Conservation (phyloP, 1,284 basidiomycete species). For the Ceratobasidium sp. region DNA sequence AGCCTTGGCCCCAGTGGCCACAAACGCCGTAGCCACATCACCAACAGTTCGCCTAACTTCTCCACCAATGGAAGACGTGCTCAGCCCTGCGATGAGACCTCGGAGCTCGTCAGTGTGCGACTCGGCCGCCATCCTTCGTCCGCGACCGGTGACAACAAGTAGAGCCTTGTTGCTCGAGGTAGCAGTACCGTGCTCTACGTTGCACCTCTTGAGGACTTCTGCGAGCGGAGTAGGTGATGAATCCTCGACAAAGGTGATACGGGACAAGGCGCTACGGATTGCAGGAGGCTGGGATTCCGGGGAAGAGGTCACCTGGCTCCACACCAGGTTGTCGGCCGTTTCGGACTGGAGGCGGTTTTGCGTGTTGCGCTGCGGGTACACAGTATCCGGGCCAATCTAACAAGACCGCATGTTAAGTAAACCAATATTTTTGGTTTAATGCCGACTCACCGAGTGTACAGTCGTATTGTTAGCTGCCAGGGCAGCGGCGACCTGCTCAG, state of each 20-base stretch:
- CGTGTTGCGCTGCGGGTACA: constrained; percentile 74
- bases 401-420: constrained; percentile 29
- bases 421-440: not conserved
- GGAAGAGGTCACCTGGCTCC: constrained; percentile 67
- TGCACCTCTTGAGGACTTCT: constrained; percentile 61
- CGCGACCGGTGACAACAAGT: constrained; percentile 61
- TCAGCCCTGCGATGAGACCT: constrained; percentile 60
- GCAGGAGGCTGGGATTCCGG: constrained; percentile 55
- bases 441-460: constrained; percentile 61
- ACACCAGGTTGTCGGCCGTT: constrained; percentile 78
- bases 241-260: constrained; percentile 70
- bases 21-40: constrained; percentile 59
- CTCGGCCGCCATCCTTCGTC: constrained; percentile 56
- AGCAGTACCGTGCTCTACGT: constrained; percentile 49
- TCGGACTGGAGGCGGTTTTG: constrained; percentile 75
- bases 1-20: constrained; percentile 67
- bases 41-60: constrained; percentile 65
- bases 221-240: constrained; percentile 69
- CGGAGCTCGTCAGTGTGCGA: constrained; percentile 57
- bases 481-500: constrained; percentile 55
- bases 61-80: constrained; percentile 68
- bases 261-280: constrained; percentile 60
- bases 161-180: constrained; percentile 62
- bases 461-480: constrained; percentile 60
- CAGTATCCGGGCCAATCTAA: constrained; percentile 69